Evolutionary conservation across 2,329 filamentous ascomycete species (phyloP).

Genomic region (Daldinia sp.): DNA sequence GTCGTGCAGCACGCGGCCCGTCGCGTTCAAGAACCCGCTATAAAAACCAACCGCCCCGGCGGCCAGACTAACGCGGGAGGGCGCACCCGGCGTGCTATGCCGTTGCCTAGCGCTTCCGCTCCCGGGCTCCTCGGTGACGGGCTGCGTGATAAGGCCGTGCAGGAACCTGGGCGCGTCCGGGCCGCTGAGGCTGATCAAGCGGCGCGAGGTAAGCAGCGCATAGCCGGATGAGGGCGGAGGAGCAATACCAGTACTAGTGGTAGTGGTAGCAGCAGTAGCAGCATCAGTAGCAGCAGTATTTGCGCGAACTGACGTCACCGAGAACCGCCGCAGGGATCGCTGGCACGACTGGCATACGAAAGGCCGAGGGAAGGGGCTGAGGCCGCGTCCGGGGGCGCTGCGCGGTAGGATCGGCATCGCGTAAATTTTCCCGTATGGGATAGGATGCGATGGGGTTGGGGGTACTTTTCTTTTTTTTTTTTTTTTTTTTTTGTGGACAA

Average conservation of each 20-base stretch:
- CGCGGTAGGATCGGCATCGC: conserved; percentile 34
- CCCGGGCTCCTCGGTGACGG: conserved; percentile 63
- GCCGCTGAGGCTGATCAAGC: conserved; percentile 83
- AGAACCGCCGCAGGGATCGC: conserved; percentile 36
- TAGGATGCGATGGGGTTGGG: neutral
- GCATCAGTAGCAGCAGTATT: neutral
- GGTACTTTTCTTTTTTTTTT: too few species aligned
- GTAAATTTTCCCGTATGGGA: neutral
- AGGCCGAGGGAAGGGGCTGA: conserved; percentile 12
- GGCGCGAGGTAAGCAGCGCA: conserved; percentile 75
- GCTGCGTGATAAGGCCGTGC: conserved; percentile 86
- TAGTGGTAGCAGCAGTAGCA: neutral
- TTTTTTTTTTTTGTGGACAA: too few species aligned
- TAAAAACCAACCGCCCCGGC: conserved; percentile 69
- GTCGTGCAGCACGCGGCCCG: conserved; percentile 87
- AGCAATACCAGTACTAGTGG: conserved; percentile 32
- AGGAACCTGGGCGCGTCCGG: conserved; percentile 85
- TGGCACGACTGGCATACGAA: conserved; percentile 51
- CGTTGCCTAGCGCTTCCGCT: conserved; percentile 27
- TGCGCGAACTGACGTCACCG: conserved; percentile 10
- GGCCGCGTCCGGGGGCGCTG: conserved; percentile 6
- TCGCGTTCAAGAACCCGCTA: conserved; percentile 85
- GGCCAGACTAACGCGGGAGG: neutral
- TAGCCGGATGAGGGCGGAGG: conserved; percentile 61
- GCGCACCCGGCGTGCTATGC: conserved; percentile 21